Percentiles rank a stretch among this genome's conserved stretches.
These are phyloP conservation scores for Scleroderma bovista DNA, from an alignment of 768 basidiomycete species.

Conservation along the genomic window DNA sequence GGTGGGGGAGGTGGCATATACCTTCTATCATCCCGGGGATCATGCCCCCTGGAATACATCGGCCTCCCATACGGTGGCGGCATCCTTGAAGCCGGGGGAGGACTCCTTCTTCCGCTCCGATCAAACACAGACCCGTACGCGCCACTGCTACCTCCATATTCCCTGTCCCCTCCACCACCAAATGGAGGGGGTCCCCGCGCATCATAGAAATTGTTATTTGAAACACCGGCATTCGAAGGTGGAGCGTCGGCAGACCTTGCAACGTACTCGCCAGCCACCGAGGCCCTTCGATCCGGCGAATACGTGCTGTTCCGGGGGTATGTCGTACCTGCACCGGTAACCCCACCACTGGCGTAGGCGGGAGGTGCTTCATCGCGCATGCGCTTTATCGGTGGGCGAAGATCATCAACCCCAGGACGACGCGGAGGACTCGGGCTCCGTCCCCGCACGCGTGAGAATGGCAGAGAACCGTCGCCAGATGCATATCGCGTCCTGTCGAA, in stretches of 20 bases:
- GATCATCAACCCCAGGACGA: constrained; percentile 33
- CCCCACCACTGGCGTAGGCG: constrained; percentile 1
- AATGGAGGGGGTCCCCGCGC: constrained; percentile 10
- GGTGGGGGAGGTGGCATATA: constrained; percentile 30
- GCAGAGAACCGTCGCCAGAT: constrained; percentile 15
- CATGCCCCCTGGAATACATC: constrained; percentile 9
- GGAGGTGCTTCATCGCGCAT: constrained; percentile 38
- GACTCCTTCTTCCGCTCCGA: constrained; percentile 26
- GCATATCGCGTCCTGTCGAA: constrained; percentile 27
- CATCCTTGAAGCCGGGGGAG: constrained; percentile 18
- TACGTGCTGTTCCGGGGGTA: constrained; percentile 23
- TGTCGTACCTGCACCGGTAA: neutral
- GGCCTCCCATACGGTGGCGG: constrained; percentile 15
- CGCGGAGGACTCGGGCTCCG: constrained; percentile 39
- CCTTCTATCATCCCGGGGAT: constrained; percentile 33
- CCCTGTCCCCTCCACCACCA: constrained; percentile 28
- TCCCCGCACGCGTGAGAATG: constrained; percentile 39
- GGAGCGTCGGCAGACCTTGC: constrained; percentile 21
- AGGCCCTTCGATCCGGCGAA: constrained; percentile 25
- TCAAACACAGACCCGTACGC: constrained; percentile 33
- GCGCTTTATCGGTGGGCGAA: constrained; percentile 42
- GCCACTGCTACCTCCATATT: constrained; percentile 25
- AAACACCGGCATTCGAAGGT: constrained; percentile 7
- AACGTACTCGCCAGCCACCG: constrained; percentile 15
- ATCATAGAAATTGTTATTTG: constrained; percentile 31